Conservation (phyloP, 768 basidiomycete genomes). For the Tulasnella sp. region DNA sequence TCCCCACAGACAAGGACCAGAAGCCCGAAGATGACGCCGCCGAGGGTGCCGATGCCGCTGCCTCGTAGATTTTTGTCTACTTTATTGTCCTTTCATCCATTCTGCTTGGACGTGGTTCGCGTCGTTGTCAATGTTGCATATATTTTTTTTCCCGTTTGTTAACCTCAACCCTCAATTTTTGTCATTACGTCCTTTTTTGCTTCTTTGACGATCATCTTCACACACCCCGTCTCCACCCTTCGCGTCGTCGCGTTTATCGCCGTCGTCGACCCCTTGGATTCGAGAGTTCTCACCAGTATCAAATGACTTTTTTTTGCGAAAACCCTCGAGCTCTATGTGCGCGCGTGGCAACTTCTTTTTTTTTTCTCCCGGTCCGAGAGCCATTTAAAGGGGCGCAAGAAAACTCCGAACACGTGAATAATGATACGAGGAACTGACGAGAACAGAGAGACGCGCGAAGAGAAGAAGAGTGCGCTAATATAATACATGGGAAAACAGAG, state of each 20-base stretch:
- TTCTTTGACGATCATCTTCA: neutral
- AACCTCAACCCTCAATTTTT: neutral
- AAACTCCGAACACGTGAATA: neutral
- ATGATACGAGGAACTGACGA: neutral
- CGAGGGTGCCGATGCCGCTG: constrained; percentile 17
- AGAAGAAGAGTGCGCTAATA: neutral
- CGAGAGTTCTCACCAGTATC: neutral
- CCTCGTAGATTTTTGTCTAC: constrained; percentile 17
- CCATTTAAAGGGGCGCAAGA: neutral
- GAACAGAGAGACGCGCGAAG: neutral
- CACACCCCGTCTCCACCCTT: neutral
- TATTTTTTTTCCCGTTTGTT: neutral
- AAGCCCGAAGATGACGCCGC: constrained; percentile 17
- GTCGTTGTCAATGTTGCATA: constrained; percentile 9
- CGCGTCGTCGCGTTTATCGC: neutral
- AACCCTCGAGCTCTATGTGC: neutral
- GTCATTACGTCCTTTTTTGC: neutral
- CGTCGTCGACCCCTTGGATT: neutral
- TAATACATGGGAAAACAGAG: neutral
- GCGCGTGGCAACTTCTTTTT: neutral
- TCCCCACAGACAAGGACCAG: neutral
- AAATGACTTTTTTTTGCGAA: constrained; percentile 5
- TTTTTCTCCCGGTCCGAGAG: neutral
- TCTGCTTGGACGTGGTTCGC: neutral
- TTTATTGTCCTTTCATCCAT: neutral